Base-by-base conservation (phyloP, 345 rosid genomes). In the Erysimum cheiranthoides region DNA sequence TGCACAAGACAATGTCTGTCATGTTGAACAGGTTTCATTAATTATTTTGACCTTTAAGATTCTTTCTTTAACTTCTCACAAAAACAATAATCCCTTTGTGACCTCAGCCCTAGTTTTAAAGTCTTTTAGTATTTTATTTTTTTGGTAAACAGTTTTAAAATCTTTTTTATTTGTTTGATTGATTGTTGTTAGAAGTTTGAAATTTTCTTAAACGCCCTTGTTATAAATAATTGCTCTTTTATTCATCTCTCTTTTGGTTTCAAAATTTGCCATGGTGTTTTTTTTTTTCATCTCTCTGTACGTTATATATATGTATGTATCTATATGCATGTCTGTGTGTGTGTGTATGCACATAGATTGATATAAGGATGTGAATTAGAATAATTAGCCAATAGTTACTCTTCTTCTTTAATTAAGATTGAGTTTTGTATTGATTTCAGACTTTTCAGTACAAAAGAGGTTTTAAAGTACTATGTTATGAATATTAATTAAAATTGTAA, bases 51-150 rank as follows among this genome's bases (percentile, higher is more conserved):
- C 78, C 78, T 73, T 78, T 58, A 66, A 78, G 81, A 78, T 78
- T 78, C 81, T 78, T 73, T 72, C 31, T 67, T 78, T 66, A 73
- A 66, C 28, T 66, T 60, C 52, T 78, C 40, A 5, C 10, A 1
- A 43, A 73, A 49, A 71, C 72, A 77, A 77, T 77, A 31, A 73
- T 78, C 58, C 61, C 13, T 66, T 46, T 54, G n/a, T 73, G 70
- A 78, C 81, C 73, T 78, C 81, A 78, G 81, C 81, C 78, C 81
- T 78, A 78, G 65, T 65, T 77, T 64, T 51, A 32, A 32, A 36
- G 3, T 14, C 13, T 5, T 64, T 50, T 66, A 12, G 25, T 21
- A 21, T 21, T 21, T 21, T 21, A 21, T 21, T 21, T 21, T 21
- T 21, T 21, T 21, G 25, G 25, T 21, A 1, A 21, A 21, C 25